phyloP scores from a whole-genome alignment of 192 early-diverging fungal genomes.

The Coemansia furcata region DNA sequence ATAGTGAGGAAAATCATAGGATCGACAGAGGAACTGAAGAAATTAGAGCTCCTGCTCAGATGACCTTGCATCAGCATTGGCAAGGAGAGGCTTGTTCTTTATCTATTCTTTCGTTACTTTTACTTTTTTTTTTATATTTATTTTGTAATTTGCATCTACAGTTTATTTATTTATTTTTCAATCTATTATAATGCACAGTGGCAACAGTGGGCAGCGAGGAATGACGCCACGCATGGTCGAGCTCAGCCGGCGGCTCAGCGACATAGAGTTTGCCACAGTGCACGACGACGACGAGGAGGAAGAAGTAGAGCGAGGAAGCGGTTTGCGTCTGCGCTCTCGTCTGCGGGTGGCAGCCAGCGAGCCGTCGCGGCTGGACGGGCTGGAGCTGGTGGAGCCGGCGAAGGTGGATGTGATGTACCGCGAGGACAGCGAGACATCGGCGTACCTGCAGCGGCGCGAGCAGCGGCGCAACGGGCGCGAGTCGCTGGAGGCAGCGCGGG shows the following conservation, averaged over 20 bases:
- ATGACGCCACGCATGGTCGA: slow-evolving; percentile 49
- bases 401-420: slow-evolving; percentile 37
- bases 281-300: slow-evolving; percentile 4
- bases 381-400: slow-evolving; percentile 51
- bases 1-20: neutral
- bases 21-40: neutral
- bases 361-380: slow-evolving; percentile 36
- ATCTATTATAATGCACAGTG: neutral
- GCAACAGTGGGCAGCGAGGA: slow-evolving; percentile 8
- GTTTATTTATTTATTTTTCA: neutral
- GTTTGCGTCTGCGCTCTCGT: slow-evolving; percentile 26
- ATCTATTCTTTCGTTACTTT: neutral
- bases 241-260: slow-evolving; percentile 36
- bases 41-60: neutral
- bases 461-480: slow-evolving; percentile 2
- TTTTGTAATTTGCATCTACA: neutral
- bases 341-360: slow-evolving; percentile 32
- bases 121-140: neutral
- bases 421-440: slow-evolving; percentile 36
- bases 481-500: neutral
- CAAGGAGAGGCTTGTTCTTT: neutral
- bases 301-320: neutral
- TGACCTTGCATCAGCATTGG: neutral
- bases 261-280: slow-evolving; percentile 27
- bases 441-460: slow-evolving; percentile 37